These are phyloP conservation scores for Penicillium nordicum DNA, from an alignment of 2,329 filamentous ascomycete genomes.

Conservation along the genomic window DNA sequence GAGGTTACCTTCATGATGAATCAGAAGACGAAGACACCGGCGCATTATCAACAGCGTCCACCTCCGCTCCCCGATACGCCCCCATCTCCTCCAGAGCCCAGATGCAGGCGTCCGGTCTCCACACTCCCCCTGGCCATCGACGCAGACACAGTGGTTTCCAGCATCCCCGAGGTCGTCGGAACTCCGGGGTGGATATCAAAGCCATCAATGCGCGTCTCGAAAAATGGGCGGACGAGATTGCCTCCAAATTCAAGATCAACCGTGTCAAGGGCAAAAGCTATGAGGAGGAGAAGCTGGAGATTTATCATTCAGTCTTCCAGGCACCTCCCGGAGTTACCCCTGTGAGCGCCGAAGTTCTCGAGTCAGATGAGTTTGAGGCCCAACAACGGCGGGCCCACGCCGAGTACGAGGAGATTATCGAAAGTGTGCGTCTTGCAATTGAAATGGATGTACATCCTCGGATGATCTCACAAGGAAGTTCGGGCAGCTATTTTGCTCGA, in stretches of 20 bases:
- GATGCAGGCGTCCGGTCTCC: conserved; percentile 44
- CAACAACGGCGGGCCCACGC: conserved; percentile 63
- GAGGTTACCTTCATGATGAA: conserved; percentile 55
- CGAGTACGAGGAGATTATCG: conserved; percentile 83
- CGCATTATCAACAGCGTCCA: conserved; percentile 53
- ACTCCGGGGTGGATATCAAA: conserved; percentile 91
- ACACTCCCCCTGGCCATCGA: conserved; percentile 40
- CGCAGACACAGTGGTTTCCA: conserved; percentile 49
- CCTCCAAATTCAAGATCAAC: conserved; percentile 88
- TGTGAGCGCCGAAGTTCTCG: conserved; percentile 69
- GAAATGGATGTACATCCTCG: conserved; percentile 87
- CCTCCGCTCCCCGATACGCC: conserved; percentile 59
- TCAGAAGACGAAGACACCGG: conserved; percentile 64
- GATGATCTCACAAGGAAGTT: conserved; percentile 95
- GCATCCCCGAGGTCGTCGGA: conserved; percentile 60
- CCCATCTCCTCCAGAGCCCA: conserved; percentile 54
- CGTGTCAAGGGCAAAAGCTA: conserved; percentile 68
- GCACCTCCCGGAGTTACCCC: conserved; percentile 83
- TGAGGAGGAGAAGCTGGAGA: conserved; percentile 86
- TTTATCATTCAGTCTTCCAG: conserved; percentile 96
- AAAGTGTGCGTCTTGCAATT: conserved; percentile 87
- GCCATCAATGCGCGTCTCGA: conserved; percentile 95
- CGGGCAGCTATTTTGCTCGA: conserved; percentile 94
- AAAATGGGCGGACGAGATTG: conserved; percentile 96
- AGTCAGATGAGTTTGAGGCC: conserved; percentile 57